Base-by-base conservation (phyloP, 257 asterid species). In the Plantago ovata region DNA sequence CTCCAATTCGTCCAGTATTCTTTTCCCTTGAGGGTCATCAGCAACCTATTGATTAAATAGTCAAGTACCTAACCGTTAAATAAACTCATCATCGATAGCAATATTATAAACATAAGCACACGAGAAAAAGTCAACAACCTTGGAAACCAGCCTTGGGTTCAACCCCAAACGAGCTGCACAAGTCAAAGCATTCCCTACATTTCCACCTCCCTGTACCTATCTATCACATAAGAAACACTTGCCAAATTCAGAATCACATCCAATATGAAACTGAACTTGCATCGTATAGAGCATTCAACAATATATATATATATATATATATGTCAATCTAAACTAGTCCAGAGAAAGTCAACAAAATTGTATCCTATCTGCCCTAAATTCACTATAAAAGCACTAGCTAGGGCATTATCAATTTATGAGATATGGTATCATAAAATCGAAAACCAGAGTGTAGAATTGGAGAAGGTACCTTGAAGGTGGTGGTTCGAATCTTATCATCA, bases 141-240 rank as follows among this genome's bases (percentile, higher is more conserved):
- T 88, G 42, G 97, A 84, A 66, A 92, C 85, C 49, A 92, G 72
- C 61, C 91, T 77, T n/a, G 98, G 87, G 48, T 71, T 76, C 67
- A 88, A 70, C 19, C 97, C 98, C 67, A 92, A 69, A 41, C 95
- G 95, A 63, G 95, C 95, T 4, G 89, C 81, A 57, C 98, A 92
- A 58, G 97, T 86, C 79, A 79, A 71, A 32, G 97, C 90, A 79
- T 92, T 92, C 64, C 95, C 97, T 8, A 93, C 79, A 74, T 92
- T 92, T 49, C 98, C 97, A 64, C 98, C 98, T 69, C 95, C 97
- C 76, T 85, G 94, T 48, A 71, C 70, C 98, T 92, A 62, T n/a
- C n/a, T n/a, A n/a, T n/a, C n/a, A n/a, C n/a, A 50, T 44, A 60
- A 22, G 41, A 68, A 61, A 24, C 24, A 32, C 33, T 6, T 43